A percentile compares a stretch with the other conserved stretches of the same genome.
phyloP scores from a whole-genome alignment of 1,284 basidiomycete species.

The Puccinia coronata region DNA sequence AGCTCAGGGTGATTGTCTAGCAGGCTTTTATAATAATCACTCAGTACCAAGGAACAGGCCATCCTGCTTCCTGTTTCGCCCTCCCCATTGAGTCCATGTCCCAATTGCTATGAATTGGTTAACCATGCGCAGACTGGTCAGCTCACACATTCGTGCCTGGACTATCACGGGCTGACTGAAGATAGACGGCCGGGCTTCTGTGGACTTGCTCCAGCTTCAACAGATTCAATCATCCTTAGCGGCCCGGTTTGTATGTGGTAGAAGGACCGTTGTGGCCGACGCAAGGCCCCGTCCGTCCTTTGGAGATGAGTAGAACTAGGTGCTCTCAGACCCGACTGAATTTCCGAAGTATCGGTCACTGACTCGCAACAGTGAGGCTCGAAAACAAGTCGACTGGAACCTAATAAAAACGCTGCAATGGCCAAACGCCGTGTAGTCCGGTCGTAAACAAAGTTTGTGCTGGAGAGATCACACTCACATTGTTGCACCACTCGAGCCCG shows the following conservation, averaged over 20 bases:
- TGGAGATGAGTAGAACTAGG: background rate
- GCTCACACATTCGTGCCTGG: background rate
- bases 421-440: too few relatives aligned
- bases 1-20: background rate
- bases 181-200: background rate
- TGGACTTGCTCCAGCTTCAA: background rate
- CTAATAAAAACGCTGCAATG: too few relatives aligned
- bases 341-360: too few relatives aligned
- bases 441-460: too few relatives aligned
- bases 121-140: conserved; percentile 21
- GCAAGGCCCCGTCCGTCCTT: too few relatives aligned
- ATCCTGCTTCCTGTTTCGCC: background rate
- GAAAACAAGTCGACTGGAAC: too few relatives aligned
- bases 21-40: conserved; percentile 22
- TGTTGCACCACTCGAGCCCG: too few relatives aligned
- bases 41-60: conserved; percentile 9
- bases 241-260: background rate
- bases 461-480: too few relatives aligned
- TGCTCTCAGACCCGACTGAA: too few relatives aligned
- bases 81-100: background rate
- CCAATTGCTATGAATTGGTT: background rate
- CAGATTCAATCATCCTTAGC: background rate
- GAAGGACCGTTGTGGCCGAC: too few relatives aligned
- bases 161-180: background rate
- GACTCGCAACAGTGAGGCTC: too few relatives aligned